Percentiles rank a stretch among this genome's conserved stretches.
Conservation (phyloP, 345 rosid species). For the Brassica carinata region DNA sequence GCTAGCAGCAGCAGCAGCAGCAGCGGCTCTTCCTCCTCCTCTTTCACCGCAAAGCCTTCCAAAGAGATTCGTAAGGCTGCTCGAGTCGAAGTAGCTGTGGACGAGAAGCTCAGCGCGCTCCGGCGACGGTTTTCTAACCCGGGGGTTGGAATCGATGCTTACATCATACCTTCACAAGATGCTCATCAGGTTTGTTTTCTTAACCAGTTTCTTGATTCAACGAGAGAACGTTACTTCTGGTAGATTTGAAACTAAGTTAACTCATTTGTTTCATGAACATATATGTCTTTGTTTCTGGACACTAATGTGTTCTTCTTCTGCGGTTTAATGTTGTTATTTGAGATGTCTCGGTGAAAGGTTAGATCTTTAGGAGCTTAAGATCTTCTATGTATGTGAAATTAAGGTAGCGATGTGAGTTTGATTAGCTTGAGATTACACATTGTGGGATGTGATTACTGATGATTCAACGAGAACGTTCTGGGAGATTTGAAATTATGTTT, state of each 20-base stretch:
- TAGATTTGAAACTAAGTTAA: no score
- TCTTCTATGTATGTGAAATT: background rate
- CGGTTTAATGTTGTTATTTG: no score
- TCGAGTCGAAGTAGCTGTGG: conserved; percentile 44
- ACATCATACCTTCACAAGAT: conserved; percentile 92
- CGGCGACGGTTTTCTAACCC: conserved; percentile 68
- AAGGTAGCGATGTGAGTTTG: no score
- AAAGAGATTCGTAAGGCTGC: conserved; percentile 56
- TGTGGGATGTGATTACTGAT: no score
- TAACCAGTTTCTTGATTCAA: background rate
- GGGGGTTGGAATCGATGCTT: conserved; percentile 85
- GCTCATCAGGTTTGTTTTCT: conserved; percentile 74
- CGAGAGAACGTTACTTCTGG: background rate
- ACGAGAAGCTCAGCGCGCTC: conserved; percentile 72
- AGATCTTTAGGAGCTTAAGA: no score
- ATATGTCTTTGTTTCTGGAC: no score
- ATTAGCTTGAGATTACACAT: no score
- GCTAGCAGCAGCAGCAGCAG: conserved; percentile 38
- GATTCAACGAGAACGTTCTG: background rate
- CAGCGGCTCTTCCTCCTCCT: conserved; percentile 43
- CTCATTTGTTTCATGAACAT: no score
- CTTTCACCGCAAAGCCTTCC: conserved; percentile 75
- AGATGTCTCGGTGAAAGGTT: no score
- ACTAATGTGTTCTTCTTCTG: no score
- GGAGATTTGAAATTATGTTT: no score